These are phyloP conservation scores for Entoloma clypeatum DNA, from an alignment of 1,284 basidiomycete genomes.

Conservation along the genomic window DNA sequence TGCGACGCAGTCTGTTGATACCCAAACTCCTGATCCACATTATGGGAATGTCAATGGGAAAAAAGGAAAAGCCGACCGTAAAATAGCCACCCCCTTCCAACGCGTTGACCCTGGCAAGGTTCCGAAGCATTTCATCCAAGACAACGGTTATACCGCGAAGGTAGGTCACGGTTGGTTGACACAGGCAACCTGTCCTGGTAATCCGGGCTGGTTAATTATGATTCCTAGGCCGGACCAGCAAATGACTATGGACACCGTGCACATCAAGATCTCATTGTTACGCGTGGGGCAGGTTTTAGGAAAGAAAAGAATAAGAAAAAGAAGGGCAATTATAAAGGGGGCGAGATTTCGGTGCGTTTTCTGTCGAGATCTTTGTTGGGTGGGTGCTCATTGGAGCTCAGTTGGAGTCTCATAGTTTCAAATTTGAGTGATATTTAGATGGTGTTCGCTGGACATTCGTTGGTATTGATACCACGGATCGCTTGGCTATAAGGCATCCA, in stretches of 20 bases:
- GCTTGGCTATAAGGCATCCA: conserved; percentile 37
- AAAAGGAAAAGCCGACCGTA: conserved; percentile 35
- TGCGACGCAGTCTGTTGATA: conserved; percentile 27
- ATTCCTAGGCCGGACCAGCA: conserved; percentile 47
- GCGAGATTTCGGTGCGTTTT: conserved; percentile 79
- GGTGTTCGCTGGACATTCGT: conserved; percentile 1
- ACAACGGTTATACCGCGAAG: conserved; percentile 85
- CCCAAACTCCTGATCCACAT: conserved; percentile 14
- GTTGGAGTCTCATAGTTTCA: conserved; percentile 84
- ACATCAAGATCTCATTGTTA: conserved; percentile 85
- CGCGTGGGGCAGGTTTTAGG: conserved; percentile 90
- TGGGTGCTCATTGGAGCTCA: conserved; percentile 28
- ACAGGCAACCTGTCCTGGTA: conserved; percentile 5
- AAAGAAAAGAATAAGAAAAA: conserved; percentile 99
- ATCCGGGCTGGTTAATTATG: conserved; percentile 10
- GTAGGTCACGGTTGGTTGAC: conserved; percentile 34
- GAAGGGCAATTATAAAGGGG: conserved; percentile 87
- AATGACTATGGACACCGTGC: conserved; percentile 91
- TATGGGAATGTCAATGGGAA: conserved; percentile 24
- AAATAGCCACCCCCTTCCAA: conserved; percentile 68
- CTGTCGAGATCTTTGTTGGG: conserved; percentile 5
- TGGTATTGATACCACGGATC: not conserved
- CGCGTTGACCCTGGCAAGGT: conserved; percentile 75
- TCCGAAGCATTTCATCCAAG: conserved; percentile 56
- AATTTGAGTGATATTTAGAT: conserved; percentile 48